phyloP scores from a whole-genome alignment of 2,329 filamentous ascomycete genomes.

The Curvularia lunata region DNA sequence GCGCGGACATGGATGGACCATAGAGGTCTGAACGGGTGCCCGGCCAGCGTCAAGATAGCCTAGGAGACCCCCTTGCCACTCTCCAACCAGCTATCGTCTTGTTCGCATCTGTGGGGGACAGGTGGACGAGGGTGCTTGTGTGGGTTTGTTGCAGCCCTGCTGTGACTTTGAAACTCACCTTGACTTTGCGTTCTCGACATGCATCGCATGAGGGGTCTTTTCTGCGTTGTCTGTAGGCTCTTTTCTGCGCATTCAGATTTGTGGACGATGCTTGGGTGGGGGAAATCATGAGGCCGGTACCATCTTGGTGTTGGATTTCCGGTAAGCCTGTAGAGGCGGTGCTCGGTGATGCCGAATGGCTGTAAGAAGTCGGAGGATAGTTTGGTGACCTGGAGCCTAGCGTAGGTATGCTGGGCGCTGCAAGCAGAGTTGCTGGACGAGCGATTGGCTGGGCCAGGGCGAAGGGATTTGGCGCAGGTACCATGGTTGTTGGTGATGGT shows the following conservation, averaged over 20 bases:
- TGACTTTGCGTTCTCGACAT: conserved; percentile 81
- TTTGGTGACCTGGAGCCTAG: conserved; percentile 41
- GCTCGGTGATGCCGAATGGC: conserved; percentile 47
- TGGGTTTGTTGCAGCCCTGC: not conserved
- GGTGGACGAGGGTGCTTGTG: not conserved
- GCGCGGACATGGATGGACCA: not conserved
- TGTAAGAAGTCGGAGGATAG: conserved; percentile 41
- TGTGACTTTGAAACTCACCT: conserved; percentile 50
- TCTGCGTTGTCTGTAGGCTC: conserved; percentile 90
- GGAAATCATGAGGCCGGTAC: conserved; percentile 50
- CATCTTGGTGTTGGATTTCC: conserved; percentile 40
- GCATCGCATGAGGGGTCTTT: conserved; percentile 99
- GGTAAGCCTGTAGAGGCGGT: conserved; percentile 42
- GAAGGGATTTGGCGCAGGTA: conserved; percentile 45
- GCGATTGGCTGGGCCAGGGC: conserved; percentile 30
- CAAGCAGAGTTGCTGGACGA: conserved; percentile 37
- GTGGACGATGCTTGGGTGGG: conserved; percentile 53
- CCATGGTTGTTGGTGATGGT: conserved; percentile 42
- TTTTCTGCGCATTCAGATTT: conserved; percentile 76
- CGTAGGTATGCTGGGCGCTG: conserved; percentile 39
- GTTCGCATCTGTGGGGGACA: not conserved
- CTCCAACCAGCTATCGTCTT: not conserved
- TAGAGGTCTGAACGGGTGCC: not conserved
- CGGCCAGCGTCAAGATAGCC: not conserved
- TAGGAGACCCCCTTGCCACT: not conserved